Percentiles rank a stretch among this genome's conserved stretches.
Conservation (phyloP, 208 protist genomes). For the Leishmania lainsoni region DNA sequence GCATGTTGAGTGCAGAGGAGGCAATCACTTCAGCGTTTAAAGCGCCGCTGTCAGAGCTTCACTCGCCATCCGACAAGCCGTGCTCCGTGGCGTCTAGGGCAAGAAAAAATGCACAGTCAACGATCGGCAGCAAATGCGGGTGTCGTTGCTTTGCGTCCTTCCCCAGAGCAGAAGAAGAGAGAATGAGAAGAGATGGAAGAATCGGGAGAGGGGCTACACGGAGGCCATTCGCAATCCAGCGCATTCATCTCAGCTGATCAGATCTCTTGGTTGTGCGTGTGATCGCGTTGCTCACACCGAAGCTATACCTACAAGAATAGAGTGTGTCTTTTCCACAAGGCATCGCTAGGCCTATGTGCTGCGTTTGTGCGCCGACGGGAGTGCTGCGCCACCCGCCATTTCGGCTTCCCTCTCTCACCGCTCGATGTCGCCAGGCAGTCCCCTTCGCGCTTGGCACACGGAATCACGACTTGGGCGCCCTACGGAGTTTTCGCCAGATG, state of each 20-base stretch:
- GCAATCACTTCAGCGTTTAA: slow-evolving; percentile 7
- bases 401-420: not conserved
- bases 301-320: not conserved
- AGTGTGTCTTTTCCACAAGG: not conserved
- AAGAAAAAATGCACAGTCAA: not conserved
- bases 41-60: slow-evolving; percentile 10
- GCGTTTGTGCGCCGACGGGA: not conserved
- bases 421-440: not conserved
- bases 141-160: not conserved
- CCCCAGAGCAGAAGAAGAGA: slow-evolving; percentile 11
- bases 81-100: not conserved
- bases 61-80: slow-evolving; percentile 22
- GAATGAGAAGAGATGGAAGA: not conserved
- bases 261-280: not conserved
- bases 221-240: not conserved
- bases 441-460: not conserved
- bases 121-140: too few relatives aligned
- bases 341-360: not conserved
- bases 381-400: not conserved
- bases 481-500: not conserved
- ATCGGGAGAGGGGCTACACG: not conserved
- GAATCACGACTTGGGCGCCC: not conserved
- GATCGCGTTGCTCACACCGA: not conserved
- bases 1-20: slow-evolving; percentile 11
- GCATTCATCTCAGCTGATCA: not conserved